Base-by-base conservation (phyloP, 129 eudicot genomes). In the Gnaphalium uliginosum region DNA sequence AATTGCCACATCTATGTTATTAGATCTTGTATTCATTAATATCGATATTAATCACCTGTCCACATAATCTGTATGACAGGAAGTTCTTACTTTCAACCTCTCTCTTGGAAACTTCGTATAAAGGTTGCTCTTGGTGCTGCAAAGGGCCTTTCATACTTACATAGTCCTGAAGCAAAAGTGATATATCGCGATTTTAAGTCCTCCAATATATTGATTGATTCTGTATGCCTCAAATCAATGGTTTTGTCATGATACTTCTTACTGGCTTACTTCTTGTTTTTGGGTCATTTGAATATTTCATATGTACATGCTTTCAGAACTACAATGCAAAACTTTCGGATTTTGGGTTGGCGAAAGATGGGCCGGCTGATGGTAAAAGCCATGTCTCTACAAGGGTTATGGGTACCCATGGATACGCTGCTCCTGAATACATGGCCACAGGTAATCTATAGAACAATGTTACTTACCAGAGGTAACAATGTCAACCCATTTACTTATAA, bases 321-420 rank as follows among this genome's bases (percentile, higher is more conserved):
- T 89, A 87, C 73, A 85, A 87, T 76, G 97, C 96, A 17, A 92
- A 92, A 88, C 96, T 92, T 22, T 92, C 97, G 41, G 97, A 92
- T 85, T 92, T 92, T 73, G 97, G 97, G 66, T 82, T 92, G 84
- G 97, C 96, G 8, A 91, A 91, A 75, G 97, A 91, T 68, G 96
- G 97, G 24, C 97, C 97, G 30, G 17, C 73, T 21, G 96, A 87
- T 71, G 96, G 91, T 66, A 78, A 86, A 82, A 86, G 92, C 75
- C 88, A 91, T 71, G 97, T 92, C 39, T 92, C 97, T 74, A 92
- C 97, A 4, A 81, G 98, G 54, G 96, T 93, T 30, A 93, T 93
- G 98, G 98, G 98, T 70, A 93, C 98, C 71, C 91, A 93, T 76
- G 98, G 98, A 33, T 93, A 93, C 77, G 98, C 98, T 65, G 98